These are phyloP conservation scores for Talinum fruticosum DNA, from an alignment of 148 eudicot genomes.

Conservation along the genomic window DNA sequence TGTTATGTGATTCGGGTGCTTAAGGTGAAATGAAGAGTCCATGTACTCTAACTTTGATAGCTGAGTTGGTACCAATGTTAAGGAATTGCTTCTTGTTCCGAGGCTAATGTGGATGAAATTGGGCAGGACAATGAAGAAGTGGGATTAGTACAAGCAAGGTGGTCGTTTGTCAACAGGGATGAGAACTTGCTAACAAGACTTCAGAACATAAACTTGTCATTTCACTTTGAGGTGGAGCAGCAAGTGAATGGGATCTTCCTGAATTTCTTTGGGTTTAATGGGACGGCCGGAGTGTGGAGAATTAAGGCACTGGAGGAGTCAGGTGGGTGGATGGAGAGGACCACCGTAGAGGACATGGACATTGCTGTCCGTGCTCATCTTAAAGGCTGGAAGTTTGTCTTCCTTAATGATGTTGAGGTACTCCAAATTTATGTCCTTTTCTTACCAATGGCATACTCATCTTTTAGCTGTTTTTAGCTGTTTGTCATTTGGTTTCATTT, in stretches of 20 bases:
- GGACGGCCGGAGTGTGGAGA: constrained; percentile 99
- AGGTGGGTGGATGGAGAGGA: constrained; percentile 99
- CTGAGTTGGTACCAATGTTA: not conserved
- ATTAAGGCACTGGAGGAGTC: constrained; percentile 91
- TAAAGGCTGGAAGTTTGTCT: constrained; percentile 92
- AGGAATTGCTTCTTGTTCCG: not conserved
- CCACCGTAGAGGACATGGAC: constrained; percentile 99
- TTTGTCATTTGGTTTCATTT: not conserved
- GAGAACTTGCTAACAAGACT: constrained; percentile 90
- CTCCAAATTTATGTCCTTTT: constrained; percentile 13
- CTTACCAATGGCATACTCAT: constrained; percentile 15
- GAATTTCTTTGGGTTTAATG: constrained; percentile 94
- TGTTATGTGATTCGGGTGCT: no score
- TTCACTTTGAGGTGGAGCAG: constrained; percentile 98
- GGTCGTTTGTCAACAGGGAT: constrained; percentile 98
- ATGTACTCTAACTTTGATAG: no score
- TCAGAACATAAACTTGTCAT: constrained; percentile 83
- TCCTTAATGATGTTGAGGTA: constrained; percentile 98
- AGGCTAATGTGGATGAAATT: constrained; percentile 7
- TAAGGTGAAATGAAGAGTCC: no score
- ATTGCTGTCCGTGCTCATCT: constrained; percentile 99
- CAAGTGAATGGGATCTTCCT: constrained; percentile 94
- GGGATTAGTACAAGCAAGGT: constrained; percentile 93
- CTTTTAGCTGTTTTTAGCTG: constrained; percentile 22
- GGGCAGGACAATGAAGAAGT: constrained; percentile 85